Percentiles rank a stretch among this genome's conserved stretches.
Evolutionary conservation across 2,329 filamentous ascomycete species (phyloP).

Genomic region (Parasarocladium wereldwijsianum): DNA sequence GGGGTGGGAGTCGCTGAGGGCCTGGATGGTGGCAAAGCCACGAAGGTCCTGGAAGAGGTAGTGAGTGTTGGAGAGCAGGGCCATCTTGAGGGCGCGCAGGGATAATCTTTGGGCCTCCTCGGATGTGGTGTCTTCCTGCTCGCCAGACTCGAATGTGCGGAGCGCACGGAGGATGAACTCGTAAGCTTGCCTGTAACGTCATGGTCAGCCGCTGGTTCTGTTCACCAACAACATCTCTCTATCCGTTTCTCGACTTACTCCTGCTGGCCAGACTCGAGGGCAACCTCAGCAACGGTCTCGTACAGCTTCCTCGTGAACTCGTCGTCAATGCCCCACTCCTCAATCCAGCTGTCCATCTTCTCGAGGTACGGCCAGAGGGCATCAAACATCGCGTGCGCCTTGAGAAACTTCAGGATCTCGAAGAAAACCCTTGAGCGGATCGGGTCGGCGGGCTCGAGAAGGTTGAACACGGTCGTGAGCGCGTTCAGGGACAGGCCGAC

Average conservation of each 20-base stretch:
- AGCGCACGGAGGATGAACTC: conserved; percentile 51
- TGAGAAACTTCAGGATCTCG: conserved; percentile 74
- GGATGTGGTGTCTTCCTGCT: conserved; percentile 38
- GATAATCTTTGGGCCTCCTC: conserved; percentile 47
- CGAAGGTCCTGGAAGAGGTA: conserved; percentile 72
- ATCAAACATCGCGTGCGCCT: conserved; percentile 62
- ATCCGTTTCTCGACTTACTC: conserved; percentile 37
- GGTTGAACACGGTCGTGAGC: conserved; percentile 93
- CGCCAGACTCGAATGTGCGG: conserved; percentile 41
- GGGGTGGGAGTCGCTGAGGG: conserved; percentile 70
- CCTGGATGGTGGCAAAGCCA: conserved; percentile 70
- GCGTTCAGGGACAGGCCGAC: conserved; percentile 76
- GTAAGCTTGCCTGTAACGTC: conserved; percentile 38
- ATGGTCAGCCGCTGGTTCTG: neutral
- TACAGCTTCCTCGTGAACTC: conserved; percentile 78
- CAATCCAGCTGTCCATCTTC: conserved; percentile 69
- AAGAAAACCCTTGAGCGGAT: conserved; percentile 83
- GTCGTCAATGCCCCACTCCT: conserved; percentile 66
- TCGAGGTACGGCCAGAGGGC: conserved; percentile 71
- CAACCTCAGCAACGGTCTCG: conserved; percentile 67
- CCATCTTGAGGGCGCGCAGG: conserved; percentile 38
- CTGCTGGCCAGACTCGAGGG: conserved; percentile 62
- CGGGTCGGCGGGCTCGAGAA: conserved; percentile 60
- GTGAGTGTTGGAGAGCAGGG: conserved; percentile 36
- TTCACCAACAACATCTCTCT: neutral